Evolutionary conservation across 768 basidiomycete genomes (phyloP), one percentile per base, ranked within the genome.

Genomic region (Mrakia gelida): DNA sequence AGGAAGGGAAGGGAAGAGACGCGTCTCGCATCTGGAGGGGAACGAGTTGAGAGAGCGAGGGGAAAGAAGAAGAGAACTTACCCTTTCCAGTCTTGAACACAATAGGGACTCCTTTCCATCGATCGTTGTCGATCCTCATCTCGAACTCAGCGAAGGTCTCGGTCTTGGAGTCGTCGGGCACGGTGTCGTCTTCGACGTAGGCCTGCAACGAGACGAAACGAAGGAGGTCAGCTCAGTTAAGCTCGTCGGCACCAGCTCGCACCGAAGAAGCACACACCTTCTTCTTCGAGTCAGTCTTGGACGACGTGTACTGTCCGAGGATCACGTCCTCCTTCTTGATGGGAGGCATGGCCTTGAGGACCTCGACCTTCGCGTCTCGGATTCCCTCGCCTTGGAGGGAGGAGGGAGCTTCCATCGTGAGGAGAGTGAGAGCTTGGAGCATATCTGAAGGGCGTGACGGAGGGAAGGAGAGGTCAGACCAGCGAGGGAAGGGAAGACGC

Each of bases 81-180:
- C 76, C 79, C 67, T 81, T 81, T 61, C 79, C 79, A 32, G 75
- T 62, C 75, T 81, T 81, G 54, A 81, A 26, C n/a, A 81, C 67
- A 63, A 79, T 76, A 16, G 80, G 80, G 0, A 78, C 76, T 7
- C 80, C 80, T 38, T 78, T 63, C 80, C 80, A 81, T 34, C 80
- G 59, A 28, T 80, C 79, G 62, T 81, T 81, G 43, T 79, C 75
- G 56, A 80, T 71, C 54, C 63, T 71, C 34, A 81, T 65, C n/a
- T 78, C 70, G 16, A 81, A 75, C 63, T 79, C 80, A 28, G 76
- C 79, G 41, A 77, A 81, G 3, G 80, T 81, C 43, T 76, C 80
- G 9, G 80, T 81, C 65, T 81, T 81, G 13, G 71, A 73, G 28
- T 81, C 77, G 71, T 81, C 79, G 56, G 79, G 77, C 0, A 81